Evolutionary conservation across 1,284 basidiomycete species (phyloP).

Genomic region (Meira nashicola): DNA sequence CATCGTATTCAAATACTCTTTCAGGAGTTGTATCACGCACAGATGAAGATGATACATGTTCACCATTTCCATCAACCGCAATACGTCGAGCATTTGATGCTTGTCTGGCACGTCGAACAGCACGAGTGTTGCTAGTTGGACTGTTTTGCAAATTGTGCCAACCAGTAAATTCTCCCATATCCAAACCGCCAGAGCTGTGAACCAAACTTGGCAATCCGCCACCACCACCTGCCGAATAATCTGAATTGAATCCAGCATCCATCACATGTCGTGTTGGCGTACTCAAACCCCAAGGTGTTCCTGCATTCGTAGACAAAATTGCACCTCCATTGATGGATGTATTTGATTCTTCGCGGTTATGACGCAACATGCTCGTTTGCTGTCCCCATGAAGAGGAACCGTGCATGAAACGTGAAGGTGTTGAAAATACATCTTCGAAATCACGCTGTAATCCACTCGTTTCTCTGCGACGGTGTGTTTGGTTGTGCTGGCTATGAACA

Average conservation of each 20-base stretch:
- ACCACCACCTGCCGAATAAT: background rate
- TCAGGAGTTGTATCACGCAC: background rate
- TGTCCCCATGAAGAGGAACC: constrained; percentile 26
- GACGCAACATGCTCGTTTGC: constrained; percentile 11
- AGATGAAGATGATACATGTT: background rate
- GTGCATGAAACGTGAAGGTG: constrained; percentile 31
- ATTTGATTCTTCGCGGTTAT: background rate
- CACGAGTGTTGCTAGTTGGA: constrained; percentile 2
- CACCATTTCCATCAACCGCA: background rate
- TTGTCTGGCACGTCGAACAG: background rate
- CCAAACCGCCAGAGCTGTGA: background rate
- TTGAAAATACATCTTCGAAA: constrained; percentile 35
- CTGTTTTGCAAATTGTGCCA: constrained; percentile 5
- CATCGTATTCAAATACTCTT: background rate
- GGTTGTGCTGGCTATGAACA: too few species aligned
- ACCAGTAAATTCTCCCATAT: constrained; percentile 3
- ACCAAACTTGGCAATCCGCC: background rate
- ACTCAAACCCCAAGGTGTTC: constrained; percentile 2
- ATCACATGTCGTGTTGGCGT: background rate
- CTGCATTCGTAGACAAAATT: background rate
- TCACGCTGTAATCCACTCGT: constrained; percentile 8
- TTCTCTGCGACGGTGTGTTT: background rate
- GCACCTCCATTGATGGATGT: background rate
- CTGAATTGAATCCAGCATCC: constrained; percentile 1
- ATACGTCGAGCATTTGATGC: background rate